Evolutionary conservation across 257 asterid genomes (phyloP).

Genomic region (Forsythia suspensa): DNA sequence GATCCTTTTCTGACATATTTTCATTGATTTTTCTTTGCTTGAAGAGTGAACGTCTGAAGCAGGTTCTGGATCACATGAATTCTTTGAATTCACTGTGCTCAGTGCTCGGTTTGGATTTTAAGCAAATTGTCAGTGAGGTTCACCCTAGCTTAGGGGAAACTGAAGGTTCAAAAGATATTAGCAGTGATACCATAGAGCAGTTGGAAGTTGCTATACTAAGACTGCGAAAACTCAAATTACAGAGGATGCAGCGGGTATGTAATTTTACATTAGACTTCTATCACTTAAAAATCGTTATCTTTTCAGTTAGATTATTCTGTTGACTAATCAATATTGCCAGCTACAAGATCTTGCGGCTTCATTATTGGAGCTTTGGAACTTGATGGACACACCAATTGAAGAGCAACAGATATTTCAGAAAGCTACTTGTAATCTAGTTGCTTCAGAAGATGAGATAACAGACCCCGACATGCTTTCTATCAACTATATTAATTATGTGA

Average conservation of each 20-base stretch:
- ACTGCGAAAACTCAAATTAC: slow-evolving; percentile 66
- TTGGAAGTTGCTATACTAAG: slow-evolving; percentile 63
- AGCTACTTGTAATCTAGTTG: slow-evolving; percentile 83
- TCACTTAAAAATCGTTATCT: neutral
- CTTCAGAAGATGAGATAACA: slow-evolving; percentile 89
- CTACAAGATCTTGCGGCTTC: slow-evolving; percentile 93
- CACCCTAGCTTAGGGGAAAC: slow-evolving; percentile 83
- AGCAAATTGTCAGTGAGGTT: slow-evolving; percentile 62
- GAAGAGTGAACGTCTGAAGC: slow-evolving; percentile 88
- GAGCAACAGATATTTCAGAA: slow-evolving; percentile 85
- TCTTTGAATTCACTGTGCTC: slow-evolving; percentile 70
- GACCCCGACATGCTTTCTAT: slow-evolving; percentile 82
- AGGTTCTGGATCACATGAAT: slow-evolving; percentile 66
- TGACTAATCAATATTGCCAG: slow-evolving; percentile 38
- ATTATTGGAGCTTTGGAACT: slow-evolving; percentile 93
- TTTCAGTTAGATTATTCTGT: neutral
- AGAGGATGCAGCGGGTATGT: slow-evolving; percentile 84
- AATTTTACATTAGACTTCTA: slow-evolving; percentile 6
- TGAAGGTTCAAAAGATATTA: slow-evolving; percentile 62
- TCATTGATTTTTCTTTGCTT: slow-evolving; percentile 25
- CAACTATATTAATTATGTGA: slow-evolving; percentile 63
- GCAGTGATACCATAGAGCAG: slow-evolving; percentile 66
- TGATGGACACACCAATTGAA: slow-evolving; percentile 96
- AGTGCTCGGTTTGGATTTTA: slow-evolving; percentile 90
- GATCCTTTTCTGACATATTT: slow-evolving; percentile 17